Evolutionary conservation across 495 filamentous ascomycete genomes (phyloP), one percentile per base, ranked within the genome.

Genomic region (Talaromyces ruber): DNA sequence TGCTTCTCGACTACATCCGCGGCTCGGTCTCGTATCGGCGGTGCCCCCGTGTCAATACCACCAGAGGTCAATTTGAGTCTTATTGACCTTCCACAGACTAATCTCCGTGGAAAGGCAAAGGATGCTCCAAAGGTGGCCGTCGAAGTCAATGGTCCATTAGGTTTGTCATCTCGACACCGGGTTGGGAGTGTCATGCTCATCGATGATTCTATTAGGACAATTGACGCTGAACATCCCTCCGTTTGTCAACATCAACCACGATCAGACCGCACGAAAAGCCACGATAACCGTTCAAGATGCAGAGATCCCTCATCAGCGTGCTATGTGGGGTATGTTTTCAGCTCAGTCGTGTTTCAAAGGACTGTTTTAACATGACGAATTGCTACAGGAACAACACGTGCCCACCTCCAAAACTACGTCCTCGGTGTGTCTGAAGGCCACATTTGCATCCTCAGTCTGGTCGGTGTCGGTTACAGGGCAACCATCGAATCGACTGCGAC

Each of bases 401-500:
- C 92, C 18, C 92, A 94, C 67, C 82, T 98, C 57, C 88, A 91
- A 67, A 92, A 92, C 72, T 86, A 92, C 74, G 88, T 98, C 61
- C 84, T 89, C 37, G 94, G 94, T 58, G 94, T 98, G 34, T 95
- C 91, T 4, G 94, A 98, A 84, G 94, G 94, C 16, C 94, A 98
- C 74, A 90, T 91, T 6, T 91, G 92, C 16, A 90, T 98, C 65
- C 78, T 98, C 34, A 87, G 94, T 63, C 79, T 98, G 43, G 91
- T 97, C n/a, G 94, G 94, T 70, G 95, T 98, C 57, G 94, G 94
- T 65, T 98, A 97, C 82, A 82, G 91, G 70, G 94, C 94, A 2
- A 89, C 85, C 6, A 79, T 98, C 64, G 94, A 97, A 68, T 62
- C 76, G 1, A 82, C 83, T 62, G 92, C 91, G 18, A 86, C 86